Evolutionary conservation across 371 early-diverging fungal species (phyloP).

Genomic region (Mucor indicus): DNA sequence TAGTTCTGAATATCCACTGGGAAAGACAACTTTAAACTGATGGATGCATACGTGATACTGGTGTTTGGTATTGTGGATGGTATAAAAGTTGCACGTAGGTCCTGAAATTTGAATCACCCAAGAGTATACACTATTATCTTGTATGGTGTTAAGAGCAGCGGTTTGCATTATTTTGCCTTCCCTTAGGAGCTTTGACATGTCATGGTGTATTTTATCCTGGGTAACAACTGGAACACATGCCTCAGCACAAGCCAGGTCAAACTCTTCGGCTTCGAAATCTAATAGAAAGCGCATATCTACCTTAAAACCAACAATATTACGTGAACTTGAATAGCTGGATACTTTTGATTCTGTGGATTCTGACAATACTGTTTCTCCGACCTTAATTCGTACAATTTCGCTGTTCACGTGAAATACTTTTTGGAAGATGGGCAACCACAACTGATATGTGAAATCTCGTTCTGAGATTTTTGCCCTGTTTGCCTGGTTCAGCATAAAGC

Average conservation of each 20-base stretch:
- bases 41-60: not conserved
- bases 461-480: not conserved
- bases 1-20: not conserved
- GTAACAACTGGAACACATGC: not conserved
- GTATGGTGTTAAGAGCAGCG: not conserved
- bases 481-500: not conserved
- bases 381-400: slow-evolving; percentile 3
- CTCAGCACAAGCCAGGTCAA: slow-evolving; percentile 4
- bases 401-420: not conserved
- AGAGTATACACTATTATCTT: not conserved
- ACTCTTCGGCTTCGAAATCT: slow-evolving; percentile 3
- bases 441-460: not conserved
- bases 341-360: not conserved
- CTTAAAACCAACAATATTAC: slow-evolving; percentile 5
- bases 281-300: slow-evolving; percentile 2
- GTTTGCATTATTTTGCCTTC: slow-evolving; percentile 1
- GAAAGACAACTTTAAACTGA: too few species aligned
- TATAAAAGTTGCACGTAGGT: not conserved
- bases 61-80: not conserved
- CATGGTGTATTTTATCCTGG: not conserved
- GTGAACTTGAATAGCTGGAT: not conserved
- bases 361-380: slow-evolving; percentile 3
- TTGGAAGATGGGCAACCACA: not conserved
- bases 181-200: not conserved
- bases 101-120: not conserved